Conservation (phyloP, 768 basidiomycete genomes). For the Leccinum uliginosum region DNA sequence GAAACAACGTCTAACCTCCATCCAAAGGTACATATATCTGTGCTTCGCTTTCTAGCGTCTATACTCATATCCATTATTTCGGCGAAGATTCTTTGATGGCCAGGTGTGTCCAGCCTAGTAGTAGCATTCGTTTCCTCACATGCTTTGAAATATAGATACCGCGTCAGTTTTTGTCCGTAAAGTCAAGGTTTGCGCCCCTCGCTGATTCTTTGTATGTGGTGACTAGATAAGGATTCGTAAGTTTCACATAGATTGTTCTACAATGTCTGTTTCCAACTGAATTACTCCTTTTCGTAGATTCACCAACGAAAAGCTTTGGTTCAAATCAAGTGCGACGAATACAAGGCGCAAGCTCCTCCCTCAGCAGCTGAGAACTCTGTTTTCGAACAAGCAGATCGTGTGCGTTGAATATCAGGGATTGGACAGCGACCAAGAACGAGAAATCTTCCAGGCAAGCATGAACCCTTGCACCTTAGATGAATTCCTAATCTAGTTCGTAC, state of each 20-base stretch:
- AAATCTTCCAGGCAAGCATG: slow-evolving; percentile 53
- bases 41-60: not conserved
- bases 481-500: not conserved
- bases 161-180: slow-evolving; percentile 30
- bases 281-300: slow-evolving; percentile 11
- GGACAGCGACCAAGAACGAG: slow-evolving; percentile 52
- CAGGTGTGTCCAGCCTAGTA: slow-evolving; percentile 36
- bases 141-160: slow-evolving; percentile 34
- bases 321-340: slow-evolving; percentile 21
- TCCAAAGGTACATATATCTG: slow-evolving; percentile 41
- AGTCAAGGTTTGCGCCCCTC: not conserved
- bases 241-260: slow-evolving; percentile 5
- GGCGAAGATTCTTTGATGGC: slow-evolving; percentile 49
- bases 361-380: slow-evolving; percentile 31
- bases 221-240: slow-evolving; percentile 39
- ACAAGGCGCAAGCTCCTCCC: slow-evolving; percentile 32
- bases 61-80: not conserved
- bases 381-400: slow-evolving; percentile 43
- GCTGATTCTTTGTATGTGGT: slow-evolving; percentile 3
- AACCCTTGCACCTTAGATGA: not conserved
- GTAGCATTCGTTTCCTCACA: not conserved
- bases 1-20: slow-evolving; percentile 69
- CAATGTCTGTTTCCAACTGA: not conserved
- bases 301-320: slow-evolving; percentile 38
- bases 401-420: slow-evolving; percentile 53